phyloP scores from a whole-genome alignment of 2,329 filamentous ascomycete genomes.

The Atkinsonella hypoxylon region DNA sequence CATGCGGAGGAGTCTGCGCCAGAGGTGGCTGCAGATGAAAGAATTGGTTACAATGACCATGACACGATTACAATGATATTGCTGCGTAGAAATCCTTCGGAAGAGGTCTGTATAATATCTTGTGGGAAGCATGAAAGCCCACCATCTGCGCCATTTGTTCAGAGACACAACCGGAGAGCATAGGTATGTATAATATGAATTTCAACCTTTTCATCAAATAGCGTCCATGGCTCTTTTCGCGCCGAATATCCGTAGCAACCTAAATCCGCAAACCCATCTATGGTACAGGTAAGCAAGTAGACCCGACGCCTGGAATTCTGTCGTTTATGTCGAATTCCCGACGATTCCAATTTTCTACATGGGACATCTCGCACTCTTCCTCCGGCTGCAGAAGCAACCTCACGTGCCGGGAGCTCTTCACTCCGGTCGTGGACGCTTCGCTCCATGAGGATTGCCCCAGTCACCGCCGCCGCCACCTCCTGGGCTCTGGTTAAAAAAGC shows the following conservation, averaged over 20 bases:
- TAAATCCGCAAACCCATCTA: background rate
- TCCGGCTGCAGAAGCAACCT: background rate
- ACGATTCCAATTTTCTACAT: background rate
- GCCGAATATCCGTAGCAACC: constrained; percentile 4
- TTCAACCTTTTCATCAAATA: background rate
- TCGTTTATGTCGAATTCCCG: background rate
- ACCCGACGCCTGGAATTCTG: background rate
- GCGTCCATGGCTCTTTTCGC: constrained; percentile 5
- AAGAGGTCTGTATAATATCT: no score
- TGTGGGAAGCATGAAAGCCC: no score
- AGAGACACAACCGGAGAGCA: no score
- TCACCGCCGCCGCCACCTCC: constrained; percentile 38
- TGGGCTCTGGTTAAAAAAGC: constrained; percentile 51
- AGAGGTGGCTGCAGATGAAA: constrained; percentile 16
- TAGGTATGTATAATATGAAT: no score
- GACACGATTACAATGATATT: constrained; percentile 8
- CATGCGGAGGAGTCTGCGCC: constrained; percentile 9
- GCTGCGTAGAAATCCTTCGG: no score
- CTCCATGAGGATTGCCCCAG: constrained; percentile 70
- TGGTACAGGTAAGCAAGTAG: constrained; percentile 7
- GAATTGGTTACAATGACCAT: constrained; percentile 12
- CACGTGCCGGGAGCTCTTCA: constrained; percentile 17
- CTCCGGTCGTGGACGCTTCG: constrained; percentile 68
- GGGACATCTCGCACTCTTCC: background rate
- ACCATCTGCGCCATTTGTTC: background rate